Base-by-base conservation (phyloP, 2,329 filamentous ascomycete species). In the Aureobasidium lini region DNA sequence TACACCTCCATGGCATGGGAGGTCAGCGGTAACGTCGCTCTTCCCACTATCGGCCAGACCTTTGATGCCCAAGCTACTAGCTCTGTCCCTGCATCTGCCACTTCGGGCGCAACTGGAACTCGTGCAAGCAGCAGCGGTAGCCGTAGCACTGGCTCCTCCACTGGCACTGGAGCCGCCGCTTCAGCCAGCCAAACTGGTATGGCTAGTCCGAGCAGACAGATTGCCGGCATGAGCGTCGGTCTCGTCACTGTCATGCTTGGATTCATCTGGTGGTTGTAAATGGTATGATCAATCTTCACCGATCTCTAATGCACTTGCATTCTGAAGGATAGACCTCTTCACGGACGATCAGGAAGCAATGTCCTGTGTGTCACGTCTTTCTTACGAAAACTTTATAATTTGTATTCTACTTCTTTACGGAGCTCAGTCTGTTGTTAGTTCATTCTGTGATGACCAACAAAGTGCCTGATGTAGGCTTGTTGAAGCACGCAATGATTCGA, bases 1-100 rank as follows among this genome's bases (percentile, higher is more conserved):
- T 86, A 83, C 31, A 93, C 88, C 0, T 68, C 79, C 1, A 83
- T 80, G 29, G 82, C 83, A 34, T 96, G 90, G 90, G 77, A 84
- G 18, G 83, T 95, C 3, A 76, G 89, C 65, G 86, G 88, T 15
- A 83, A 85, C 63, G 84, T 86, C 3, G 72, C 81, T 11, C 78
- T 95, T 28, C 90, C 91, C 0, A 85, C 82, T 2, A 65, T 94
- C 7, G 88, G 86, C 13, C 78, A 84, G 66, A 77, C 75, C 15
- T 63, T 44, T 53, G 43, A 62, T 32, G 52, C 62, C 46, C 46
- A 53, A 16, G 52, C 48, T 37, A 40, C 47, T 9, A 57, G 65
- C 54, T 66, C 64, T 13, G 61, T 48, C 54, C 65, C 64, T 13
- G 61, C 50, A 32, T 58, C 48, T 40, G 31, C 60, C 8, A 57